Conservation (phyloP, 768 basidiomycete genomes). For the Naganishia vishniacii region DNA sequence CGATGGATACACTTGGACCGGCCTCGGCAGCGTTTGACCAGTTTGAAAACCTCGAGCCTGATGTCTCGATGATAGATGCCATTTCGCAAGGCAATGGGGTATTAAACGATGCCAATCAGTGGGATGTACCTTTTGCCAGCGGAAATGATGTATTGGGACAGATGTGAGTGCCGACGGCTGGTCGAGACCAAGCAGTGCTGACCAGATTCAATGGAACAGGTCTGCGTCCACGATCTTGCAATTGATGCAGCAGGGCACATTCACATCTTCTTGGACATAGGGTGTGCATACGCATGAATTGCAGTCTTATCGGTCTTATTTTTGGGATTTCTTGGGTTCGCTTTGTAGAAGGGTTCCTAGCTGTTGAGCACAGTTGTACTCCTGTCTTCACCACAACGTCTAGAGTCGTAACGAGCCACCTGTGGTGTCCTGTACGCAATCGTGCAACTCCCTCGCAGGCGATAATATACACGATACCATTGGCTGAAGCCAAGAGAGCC, state of each 20-base stretch:
- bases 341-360: too few species aligned
- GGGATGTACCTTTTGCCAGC: conserved; percentile 25
- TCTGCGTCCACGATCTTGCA: conserved; percentile 46
- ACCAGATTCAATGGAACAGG: too few species aligned
- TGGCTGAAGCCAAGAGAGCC: neutral
- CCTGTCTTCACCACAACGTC: too few species aligned
- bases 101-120: conserved; percentile 12
- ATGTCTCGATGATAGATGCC: conserved; percentile 27
- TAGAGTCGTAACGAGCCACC: too few species aligned
- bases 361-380: too few species aligned
- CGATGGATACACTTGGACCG: conserved; percentile 31
- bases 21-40: conserved; percentile 37
- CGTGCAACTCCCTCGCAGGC: too few species aligned
- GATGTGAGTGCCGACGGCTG: conserved; percentile 21
- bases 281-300: too few species aligned
- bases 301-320: too few species aligned
- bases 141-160: conserved; percentile 26
- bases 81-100: conserved; percentile 3
- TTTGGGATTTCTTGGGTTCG: too few species aligned
- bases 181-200: too few species aligned
- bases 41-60: conserved; percentile 35
- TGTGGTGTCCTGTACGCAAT: too few species aligned
- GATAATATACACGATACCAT: neutral
- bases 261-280: conserved; percentile 29
- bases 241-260: conserved; percentile 46